phyloP scores from a whole-genome alignment of 257 asterid genomes.

The Solanum boliviense region DNA sequence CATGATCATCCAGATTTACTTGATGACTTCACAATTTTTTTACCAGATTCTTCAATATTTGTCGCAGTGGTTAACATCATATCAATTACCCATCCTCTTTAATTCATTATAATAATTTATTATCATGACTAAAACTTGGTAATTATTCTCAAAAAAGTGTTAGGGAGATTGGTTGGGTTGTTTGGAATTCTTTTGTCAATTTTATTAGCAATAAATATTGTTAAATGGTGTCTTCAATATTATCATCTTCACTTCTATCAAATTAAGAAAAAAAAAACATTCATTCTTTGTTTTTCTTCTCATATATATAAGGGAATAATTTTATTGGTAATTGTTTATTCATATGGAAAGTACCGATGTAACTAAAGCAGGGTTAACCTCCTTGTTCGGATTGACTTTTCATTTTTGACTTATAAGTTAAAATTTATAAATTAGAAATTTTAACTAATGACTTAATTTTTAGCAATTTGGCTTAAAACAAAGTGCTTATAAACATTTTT shows the following conservation, averaged over 20 bases:
- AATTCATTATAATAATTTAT: neutral
- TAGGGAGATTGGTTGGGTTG: neutral
- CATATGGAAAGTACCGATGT: neutral
- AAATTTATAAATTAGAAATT: too few species aligned
- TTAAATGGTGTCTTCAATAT: neutral
- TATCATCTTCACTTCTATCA: neutral
- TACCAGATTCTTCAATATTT: slow-evolving; percentile 56
- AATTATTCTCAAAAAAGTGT: neutral
- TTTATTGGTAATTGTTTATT: too few species aligned
- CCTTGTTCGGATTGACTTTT: too few species aligned
- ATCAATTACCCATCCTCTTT: neutral
- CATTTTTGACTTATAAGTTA: too few species aligned
- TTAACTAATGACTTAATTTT: too few species aligned
- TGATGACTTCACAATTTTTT: slow-evolving; percentile 65
- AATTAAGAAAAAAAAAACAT: neutral
- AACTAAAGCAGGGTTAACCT: neutral
- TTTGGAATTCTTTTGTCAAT: neutral
- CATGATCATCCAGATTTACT: slow-evolving; percentile 76
- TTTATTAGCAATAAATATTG: neutral
- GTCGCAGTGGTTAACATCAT: slow-evolving; percentile 29
- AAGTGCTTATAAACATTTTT: too few species aligned
- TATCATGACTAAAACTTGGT: neutral
- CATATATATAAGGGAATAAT: neutral
- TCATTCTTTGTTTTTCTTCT: neutral
- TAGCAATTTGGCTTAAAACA: too few species aligned